Percentiles rank a stretch among this genome's conserved stretches.
These are phyloP conservation scores for Aureobasidium sp. DNA, from an alignment of 2,329 filamentous ascomycete genomes.

Conservation along the genomic window DNA sequence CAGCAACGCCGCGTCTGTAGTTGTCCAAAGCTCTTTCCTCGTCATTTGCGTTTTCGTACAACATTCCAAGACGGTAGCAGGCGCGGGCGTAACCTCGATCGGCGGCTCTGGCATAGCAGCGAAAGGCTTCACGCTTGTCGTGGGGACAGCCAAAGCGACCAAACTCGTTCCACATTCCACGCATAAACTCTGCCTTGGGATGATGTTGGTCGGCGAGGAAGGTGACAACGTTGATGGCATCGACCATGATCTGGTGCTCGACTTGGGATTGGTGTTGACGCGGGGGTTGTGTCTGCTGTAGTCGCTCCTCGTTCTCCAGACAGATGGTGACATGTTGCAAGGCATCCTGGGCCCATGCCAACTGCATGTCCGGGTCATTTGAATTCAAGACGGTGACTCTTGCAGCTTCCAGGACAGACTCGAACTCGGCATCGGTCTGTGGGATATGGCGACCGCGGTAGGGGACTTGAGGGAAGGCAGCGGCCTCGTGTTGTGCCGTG, in stretches of 20 bases:
- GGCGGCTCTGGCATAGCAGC: constrained; percentile 76
- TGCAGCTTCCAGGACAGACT: constrained; percentile 78
- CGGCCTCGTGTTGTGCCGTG: constrained; percentile 20
- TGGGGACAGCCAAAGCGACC: constrained; percentile 85
- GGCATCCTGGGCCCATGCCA: constrained; percentile 92
- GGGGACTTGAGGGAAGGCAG: constrained; percentile 67
- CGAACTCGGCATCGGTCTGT: constrained; percentile 88
- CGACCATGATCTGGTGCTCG: constrained; percentile 78
- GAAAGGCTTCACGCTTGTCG: constrained; percentile 91
- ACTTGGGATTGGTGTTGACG: constrained; percentile 73
- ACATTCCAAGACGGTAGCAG: constrained; percentile 96
- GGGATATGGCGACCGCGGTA: constrained; percentile 79
- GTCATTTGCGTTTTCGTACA: constrained; percentile 92
- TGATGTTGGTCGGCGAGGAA: constrained; percentile 89
- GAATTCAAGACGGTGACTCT: constrained; percentile 79
- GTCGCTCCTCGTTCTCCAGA: constrained; percentile 64
- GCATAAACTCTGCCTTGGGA: constrained; percentile 88
- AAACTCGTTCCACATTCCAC: constrained; percentile 95
- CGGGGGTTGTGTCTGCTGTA: constrained; percentile 41
- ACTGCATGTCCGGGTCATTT: constrained; percentile 91
- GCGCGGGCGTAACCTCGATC: constrained; percentile 79
- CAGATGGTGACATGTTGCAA: constrained; percentile 81
- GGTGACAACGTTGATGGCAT: constrained; percentile 84
- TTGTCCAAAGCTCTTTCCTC: constrained; percentile 83
- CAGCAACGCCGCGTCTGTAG: constrained; percentile 71